phyloP scores from a whole-genome alignment of 495 filamentous ascomycete species.

The Cryomyces minteri region DNA sequence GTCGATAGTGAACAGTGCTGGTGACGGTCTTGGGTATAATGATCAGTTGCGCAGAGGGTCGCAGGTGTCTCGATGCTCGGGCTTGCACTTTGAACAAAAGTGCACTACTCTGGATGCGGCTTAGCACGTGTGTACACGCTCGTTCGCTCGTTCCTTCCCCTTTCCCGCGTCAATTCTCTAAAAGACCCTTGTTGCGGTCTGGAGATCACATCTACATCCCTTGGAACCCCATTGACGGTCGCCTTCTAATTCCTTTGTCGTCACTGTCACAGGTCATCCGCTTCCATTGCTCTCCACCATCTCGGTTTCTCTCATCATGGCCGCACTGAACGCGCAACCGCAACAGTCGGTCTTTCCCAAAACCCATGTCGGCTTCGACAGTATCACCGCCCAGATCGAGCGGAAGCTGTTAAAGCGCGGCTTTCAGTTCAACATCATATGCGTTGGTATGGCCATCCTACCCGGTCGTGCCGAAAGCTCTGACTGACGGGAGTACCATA shows the following conservation, averaged over 20 bases:
- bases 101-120: too few relatives aligned
- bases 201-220: too few relatives aligned
- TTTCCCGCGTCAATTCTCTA: too few relatives aligned
- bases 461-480: neutral
- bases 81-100: too few relatives aligned
- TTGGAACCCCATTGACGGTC: too few relatives aligned
- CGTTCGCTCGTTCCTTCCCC: too few relatives aligned
- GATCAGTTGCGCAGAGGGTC: too few relatives aligned
- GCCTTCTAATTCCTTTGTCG: neutral
- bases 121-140: too few relatives aligned
- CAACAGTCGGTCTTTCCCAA: conserved; percentile 61
- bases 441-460: conserved; percentile 61
- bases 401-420: conserved; percentile 98
- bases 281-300: neutral
- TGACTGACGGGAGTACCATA: conserved; percentile 18
- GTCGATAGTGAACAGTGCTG: too few relatives aligned
- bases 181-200: too few relatives aligned
- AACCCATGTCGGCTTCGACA: conserved; percentile 98
- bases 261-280: neutral
- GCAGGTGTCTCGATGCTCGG: too few relatives aligned
- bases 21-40: too few relatives aligned
- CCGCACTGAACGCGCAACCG: conserved; percentile 27
- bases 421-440: conserved; percentile 99
- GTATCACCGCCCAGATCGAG: conserved; percentile 96
- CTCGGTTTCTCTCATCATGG: conserved; percentile 2